Evolutionary conservation across 306 rosid genomes (phyloP).

Genomic region (Lathyrus sativus): DNA sequence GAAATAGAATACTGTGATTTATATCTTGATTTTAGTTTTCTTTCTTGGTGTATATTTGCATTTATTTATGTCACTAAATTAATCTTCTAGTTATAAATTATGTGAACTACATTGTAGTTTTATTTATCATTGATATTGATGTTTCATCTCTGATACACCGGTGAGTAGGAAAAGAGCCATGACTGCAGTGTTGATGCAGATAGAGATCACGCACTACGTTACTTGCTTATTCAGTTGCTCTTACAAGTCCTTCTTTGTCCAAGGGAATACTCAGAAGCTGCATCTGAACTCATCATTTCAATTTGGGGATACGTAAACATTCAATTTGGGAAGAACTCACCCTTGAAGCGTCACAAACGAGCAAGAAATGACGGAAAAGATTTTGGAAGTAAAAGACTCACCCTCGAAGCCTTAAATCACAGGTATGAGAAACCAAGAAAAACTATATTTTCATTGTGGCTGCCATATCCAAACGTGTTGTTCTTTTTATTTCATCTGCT

Average conservation of each 20-base stretch:
- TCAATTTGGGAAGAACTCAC: no score
- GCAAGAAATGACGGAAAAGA: no score
- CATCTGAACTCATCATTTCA: conserved; percentile 61
- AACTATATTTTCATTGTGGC: no score
- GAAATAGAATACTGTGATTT: neutral
- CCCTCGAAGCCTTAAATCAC: no score
- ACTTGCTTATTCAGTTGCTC: conserved; percentile 87
- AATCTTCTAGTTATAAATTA: neutral
- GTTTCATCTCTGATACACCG: conserved; percentile 22
- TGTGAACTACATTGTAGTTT: neutral
- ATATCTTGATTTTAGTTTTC: neutral
- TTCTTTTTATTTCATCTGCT: no score
- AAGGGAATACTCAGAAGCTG: conserved; percentile 83
- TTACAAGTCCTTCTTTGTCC: conserved; percentile 86
- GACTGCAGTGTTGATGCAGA: conserved; percentile 53
- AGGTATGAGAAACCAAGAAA: no score
- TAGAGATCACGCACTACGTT: conserved; percentile 71
- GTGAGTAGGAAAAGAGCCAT: conserved; percentile 73
- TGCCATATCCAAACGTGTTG: no score
- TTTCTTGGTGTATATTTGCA: neutral
- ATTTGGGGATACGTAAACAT: conserved; percentile 1
- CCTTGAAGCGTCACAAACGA: no score
- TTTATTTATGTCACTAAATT: neutral
- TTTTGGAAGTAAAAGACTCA: no score
- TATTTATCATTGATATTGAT: neutral